Conservation (phyloP, 169 alveolate species). For the Besnoitia besnoiti region DNA sequence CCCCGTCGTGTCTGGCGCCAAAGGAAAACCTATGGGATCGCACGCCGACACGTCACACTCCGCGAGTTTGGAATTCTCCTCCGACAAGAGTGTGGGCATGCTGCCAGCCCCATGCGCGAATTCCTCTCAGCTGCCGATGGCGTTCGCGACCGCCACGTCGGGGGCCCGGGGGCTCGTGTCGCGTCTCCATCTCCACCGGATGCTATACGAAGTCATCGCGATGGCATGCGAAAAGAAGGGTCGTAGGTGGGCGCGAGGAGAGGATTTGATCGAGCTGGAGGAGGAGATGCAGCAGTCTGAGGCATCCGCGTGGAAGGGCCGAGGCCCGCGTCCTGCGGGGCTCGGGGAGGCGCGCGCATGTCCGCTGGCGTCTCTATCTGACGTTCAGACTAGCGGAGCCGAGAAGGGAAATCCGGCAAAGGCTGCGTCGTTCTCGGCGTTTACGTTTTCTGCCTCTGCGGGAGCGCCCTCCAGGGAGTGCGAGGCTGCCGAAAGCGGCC, state of each 20-base stretch:
- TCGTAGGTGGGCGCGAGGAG: conserved; percentile 45
- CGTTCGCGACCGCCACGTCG: no score
- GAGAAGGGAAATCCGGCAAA: neutral
- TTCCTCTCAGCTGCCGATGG: no score
- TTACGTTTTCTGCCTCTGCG: neutral
- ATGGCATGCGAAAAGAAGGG: conserved; percentile 43
- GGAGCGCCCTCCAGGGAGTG: neutral
- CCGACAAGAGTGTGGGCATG: no score
- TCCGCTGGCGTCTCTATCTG: neutral
- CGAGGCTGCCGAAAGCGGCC: neutral
- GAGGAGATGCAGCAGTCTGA: conserved; percentile 32
- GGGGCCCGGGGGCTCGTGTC: neutral
- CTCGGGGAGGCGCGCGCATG: neutral
- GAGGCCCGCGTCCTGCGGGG: neutral
- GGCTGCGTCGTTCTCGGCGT: neutral
- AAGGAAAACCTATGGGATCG: neutral
- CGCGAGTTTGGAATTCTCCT: neutral
- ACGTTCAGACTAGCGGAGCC: neutral
- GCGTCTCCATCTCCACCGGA: conserved; percentile 50
- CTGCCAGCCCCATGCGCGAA: no score
- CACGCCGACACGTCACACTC: neutral
- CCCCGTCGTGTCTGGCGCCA: neutral
- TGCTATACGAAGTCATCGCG: conserved; percentile 50
- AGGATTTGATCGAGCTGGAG: conserved; percentile 51
- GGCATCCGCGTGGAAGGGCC: neutral